Evolutionary conservation across 2,329 filamentous ascomycete species (phyloP).

Genomic region (Penicillium crustosum): DNA sequence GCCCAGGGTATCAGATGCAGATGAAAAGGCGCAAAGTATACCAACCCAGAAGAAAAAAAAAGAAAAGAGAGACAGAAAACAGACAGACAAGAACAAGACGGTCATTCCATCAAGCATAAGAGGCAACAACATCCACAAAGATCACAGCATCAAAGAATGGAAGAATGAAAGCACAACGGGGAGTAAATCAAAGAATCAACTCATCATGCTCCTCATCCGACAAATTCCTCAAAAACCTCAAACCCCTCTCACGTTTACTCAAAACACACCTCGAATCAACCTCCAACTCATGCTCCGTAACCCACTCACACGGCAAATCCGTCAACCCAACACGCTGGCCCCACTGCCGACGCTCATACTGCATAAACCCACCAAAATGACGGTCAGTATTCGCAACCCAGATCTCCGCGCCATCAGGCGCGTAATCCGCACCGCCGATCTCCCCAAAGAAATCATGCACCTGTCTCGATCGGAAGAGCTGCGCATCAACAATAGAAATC

Average conservation of each 20-base stretch:
- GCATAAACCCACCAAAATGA: conserved; percentile 47
- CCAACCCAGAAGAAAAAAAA: neutral
- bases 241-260: conserved; percentile 34
- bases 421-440: conserved; percentile 45
- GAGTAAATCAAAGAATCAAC: conserved; percentile 29
- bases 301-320: conserved; percentile 42
- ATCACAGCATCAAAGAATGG: conserved; percentile 29
- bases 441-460: conserved; percentile 50
- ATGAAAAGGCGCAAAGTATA: conserved; percentile 7
- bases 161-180: conserved; percentile 13
- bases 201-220: conserved; percentile 37
- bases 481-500: conserved; percentile 47
- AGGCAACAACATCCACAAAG: neutral
- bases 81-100: neutral
- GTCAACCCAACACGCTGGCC: conserved; percentile 35
- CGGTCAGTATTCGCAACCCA: conserved; percentile 48
- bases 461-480: conserved; percentile 43
- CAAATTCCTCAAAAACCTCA: conserved; percentile 36
- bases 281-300: conserved; percentile 35
- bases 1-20: conserved; percentile 28
- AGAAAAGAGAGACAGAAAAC: neutral
- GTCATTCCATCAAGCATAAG: too few species aligned
- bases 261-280: conserved; percentile 39
- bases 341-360: conserved; percentile 44
- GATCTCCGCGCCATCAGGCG: conserved; percentile 42